Percentiles rank a stretch among this genome's conserved stretches.
phyloP scores from a whole-genome alignment of 106 monocot species.

The Posidonia australis region DNA sequence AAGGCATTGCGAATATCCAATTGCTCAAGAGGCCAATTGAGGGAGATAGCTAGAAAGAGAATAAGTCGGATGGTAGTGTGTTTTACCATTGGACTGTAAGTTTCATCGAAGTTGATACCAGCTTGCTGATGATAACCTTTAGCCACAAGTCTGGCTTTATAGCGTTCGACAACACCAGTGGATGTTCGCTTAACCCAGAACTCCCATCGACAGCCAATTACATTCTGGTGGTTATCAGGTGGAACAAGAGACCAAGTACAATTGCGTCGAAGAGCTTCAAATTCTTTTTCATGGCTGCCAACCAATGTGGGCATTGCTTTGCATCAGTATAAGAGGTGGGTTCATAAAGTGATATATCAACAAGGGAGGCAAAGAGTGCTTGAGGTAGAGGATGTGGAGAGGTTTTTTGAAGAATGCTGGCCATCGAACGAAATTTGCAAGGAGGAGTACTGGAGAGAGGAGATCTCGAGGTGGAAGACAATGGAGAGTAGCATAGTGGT shows the following conservation, averaged over 20 bases:
- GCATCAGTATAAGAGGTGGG: not conserved
- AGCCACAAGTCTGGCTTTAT: not conserved
- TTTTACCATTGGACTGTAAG: not conserved
- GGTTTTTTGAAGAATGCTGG: too few species aligned
- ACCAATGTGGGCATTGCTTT: not conserved
- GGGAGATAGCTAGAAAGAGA: too few species aligned
- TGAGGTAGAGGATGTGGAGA: too few species aligned
- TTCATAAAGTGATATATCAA: too few species aligned
- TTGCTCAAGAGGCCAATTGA: too few species aligned
- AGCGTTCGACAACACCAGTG: not conserved
- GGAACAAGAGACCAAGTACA: not conserved
- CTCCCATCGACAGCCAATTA: not conserved
- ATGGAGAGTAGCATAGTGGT: too few species aligned
- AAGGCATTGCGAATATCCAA: constrained; percentile 6
- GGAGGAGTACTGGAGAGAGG: too few species aligned
- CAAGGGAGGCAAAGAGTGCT: too few species aligned
- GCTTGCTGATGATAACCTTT: not conserved
- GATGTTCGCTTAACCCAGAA: not conserved
- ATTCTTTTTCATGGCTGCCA: not conserved
- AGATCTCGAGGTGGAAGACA: too few species aligned
- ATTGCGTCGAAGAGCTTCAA: not conserved
- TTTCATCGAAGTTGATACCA: not conserved
- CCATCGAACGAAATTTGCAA: too few species aligned
- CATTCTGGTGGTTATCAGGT: not conserved
- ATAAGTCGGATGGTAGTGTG: not conserved